Conservation (phyloP, 495 filamentous ascomycete genomes). For the Penicillium chermesinum region DNA sequence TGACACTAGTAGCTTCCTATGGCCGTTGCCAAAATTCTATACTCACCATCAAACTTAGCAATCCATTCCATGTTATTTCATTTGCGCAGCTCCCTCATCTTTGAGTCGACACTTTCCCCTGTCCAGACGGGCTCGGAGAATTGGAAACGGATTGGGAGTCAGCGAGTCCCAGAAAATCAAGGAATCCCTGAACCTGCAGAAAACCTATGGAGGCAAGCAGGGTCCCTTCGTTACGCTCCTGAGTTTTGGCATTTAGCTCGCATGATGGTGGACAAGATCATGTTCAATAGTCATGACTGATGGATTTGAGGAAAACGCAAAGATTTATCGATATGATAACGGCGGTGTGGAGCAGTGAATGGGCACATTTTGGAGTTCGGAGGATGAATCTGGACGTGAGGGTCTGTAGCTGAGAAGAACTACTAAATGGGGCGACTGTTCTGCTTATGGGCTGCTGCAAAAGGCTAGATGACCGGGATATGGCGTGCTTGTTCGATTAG, state of each 20-base stretch:
- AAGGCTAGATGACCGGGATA: no score
- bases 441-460: no score
- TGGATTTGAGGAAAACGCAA: not conserved
- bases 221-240: slow-evolving; percentile 21
- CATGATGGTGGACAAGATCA: slow-evolving; percentile 19
- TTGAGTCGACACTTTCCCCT: slow-evolving; percentile 22
- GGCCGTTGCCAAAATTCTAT: not conserved
- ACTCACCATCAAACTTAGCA: slow-evolving; percentile 5
- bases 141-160: slow-evolving; percentile 24
- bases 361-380: slow-evolving; percentile 26
- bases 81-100: slow-evolving; percentile 26
- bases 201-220: slow-evolving; percentile 26
- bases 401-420: no score
- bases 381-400: slow-evolving; percentile 18
- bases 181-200: slow-evolving; percentile 14
- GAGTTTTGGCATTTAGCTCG: slow-evolving; percentile 30
- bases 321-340: slow-evolving; percentile 20
- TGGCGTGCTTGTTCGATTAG: no score
- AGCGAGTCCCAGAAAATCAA: slow-evolving; percentile 19
- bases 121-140: slow-evolving; percentile 25
- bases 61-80: slow-evolving; percentile 28
- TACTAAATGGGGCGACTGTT: no score
- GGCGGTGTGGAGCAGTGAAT: slow-evolving; percentile 30
- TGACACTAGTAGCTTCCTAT: no score
- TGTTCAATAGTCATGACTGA: slow-evolving; percentile 1